Evolutionary conservation across 2,329 filamentous ascomycete genomes (phyloP).

Genomic region (Trichoderma sp.): DNA sequence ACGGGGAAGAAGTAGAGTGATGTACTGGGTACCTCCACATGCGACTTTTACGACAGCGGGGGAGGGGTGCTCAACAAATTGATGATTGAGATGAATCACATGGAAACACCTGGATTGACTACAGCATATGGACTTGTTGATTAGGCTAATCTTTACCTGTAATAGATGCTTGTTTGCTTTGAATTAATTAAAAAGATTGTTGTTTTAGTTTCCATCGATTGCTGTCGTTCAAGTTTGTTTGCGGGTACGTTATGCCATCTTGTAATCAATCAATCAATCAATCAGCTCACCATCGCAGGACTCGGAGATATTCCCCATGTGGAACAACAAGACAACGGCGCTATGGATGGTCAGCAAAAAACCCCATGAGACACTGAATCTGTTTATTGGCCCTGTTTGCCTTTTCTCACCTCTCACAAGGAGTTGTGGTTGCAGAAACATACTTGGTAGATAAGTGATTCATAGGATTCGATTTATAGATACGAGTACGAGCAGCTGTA

Average conservation of each 20-base stretch:
- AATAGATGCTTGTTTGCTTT: neutral
- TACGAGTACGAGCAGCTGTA: neutral
- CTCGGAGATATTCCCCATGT: neutral
- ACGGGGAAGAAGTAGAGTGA: neutral
- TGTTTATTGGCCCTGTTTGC: neutral
- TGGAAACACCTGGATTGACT: neutral
- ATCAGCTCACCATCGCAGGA: neutral
- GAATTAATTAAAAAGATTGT: neutral
- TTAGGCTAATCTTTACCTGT: neutral
- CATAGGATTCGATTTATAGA: neutral
- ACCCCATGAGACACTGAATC: neutral
- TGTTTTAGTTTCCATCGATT: neutral
- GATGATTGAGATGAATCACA: neutral
- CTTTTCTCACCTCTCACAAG: neutral
- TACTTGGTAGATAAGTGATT: neutral
- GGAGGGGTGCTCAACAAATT: slow-evolving; percentile 2
- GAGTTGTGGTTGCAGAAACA: neutral
- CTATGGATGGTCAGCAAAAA: neutral
- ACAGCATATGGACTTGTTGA: neutral
- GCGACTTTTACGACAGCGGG: neutral
- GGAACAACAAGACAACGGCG: neutral
- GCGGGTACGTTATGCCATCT: neutral
- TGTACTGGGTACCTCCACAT: neutral
- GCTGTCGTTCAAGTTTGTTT: neutral
- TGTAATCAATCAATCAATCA: neutral